A percentile compares a stretch with the other conserved stretches of the same genome.
Conservation (phyloP, 257 asterid genomes). For the Solanum tacnaense region DNA sequence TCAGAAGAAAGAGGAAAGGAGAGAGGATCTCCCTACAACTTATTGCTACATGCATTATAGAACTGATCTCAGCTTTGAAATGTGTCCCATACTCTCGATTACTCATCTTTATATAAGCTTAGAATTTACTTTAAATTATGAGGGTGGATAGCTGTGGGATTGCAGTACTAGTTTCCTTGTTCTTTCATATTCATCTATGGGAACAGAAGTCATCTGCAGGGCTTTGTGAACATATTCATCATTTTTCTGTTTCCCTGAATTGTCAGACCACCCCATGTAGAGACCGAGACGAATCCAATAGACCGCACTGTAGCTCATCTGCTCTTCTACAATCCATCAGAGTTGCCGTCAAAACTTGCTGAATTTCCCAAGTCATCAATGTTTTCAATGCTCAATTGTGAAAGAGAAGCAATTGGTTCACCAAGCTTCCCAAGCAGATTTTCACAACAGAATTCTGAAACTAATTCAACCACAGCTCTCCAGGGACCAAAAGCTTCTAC, state of each 20-base stretch:
- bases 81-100: background rate
- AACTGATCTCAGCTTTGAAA: background rate
- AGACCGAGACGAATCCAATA: constrained; percentile 72
- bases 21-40: background rate
- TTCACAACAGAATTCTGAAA: constrained; percentile 22
- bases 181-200: background rate
- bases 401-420: constrained; percentile 21
- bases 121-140: background rate
- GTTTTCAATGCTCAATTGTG: constrained; percentile 30
- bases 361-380: constrained; percentile 41
- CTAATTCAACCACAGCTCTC: constrained; percentile 23
- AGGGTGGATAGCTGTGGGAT: background rate
- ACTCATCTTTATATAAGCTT: background rate
- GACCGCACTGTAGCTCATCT: constrained; percentile 85
- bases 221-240: background rate
- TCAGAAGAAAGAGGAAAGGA: background rate
- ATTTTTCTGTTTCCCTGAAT: constrained; percentile 25
- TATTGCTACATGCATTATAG: background rate
- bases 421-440: constrained; percentile 13
- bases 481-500: constrained; percentile 27
- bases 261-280: constrained; percentile 39
- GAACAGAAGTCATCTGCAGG: background rate
- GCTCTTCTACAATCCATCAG: constrained; percentile 64
- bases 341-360: constrained; percentile 34
- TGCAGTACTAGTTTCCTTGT: background rate